Conservation (phyloP, 768 basidiomycete species). For the Termitomyces sp. region DNA sequence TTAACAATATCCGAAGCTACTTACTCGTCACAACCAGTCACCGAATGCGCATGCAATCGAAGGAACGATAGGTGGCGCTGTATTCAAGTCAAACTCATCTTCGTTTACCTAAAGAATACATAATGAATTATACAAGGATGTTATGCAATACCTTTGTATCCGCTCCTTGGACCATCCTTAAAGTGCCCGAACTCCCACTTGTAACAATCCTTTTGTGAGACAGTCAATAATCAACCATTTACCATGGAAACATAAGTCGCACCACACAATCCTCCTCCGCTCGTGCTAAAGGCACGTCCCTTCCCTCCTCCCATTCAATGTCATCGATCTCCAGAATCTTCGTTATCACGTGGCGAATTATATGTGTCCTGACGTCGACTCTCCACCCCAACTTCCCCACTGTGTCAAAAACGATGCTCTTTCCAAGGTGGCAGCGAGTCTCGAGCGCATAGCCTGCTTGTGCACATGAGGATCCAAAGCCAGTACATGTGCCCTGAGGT, state of each 20-base stretch:
- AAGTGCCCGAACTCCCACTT: constrained; percentile 14
- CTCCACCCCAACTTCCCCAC: constrained; percentile 77
- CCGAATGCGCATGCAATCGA: not conserved
- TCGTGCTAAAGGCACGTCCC: constrained; percentile 27
- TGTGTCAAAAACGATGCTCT: constrained; percentile 85
- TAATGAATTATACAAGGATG: not conserved
- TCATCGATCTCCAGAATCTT: constrained; percentile 46
- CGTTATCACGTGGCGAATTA: constrained; percentile 64
- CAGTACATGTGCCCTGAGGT: constrained; percentile 78
- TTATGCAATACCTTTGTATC: not conserved
- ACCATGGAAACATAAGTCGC: not conserved
- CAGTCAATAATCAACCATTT: not conserved
- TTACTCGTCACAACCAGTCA: not conserved
- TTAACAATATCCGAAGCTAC: not conserved
- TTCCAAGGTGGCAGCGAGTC: constrained; percentile 83
- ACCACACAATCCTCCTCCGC: constrained; percentile 13
- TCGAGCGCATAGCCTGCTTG: constrained; percentile 87
- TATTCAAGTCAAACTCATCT: not conserved
- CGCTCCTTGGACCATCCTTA: constrained; percentile 1
- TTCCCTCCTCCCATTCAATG: constrained; percentile 45
- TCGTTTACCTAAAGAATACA: not conserved
- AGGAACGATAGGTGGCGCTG: not conserved
- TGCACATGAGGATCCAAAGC: constrained; percentile 69
- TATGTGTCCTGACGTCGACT: constrained; percentile 75
- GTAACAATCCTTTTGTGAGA: constrained; percentile 7